Evolutionary conservation across 2,329 filamentous ascomycete genomes (phyloP), one percentile per base, ranked within the genome.

Genomic region (Zymoseptoria tritici): DNA sequence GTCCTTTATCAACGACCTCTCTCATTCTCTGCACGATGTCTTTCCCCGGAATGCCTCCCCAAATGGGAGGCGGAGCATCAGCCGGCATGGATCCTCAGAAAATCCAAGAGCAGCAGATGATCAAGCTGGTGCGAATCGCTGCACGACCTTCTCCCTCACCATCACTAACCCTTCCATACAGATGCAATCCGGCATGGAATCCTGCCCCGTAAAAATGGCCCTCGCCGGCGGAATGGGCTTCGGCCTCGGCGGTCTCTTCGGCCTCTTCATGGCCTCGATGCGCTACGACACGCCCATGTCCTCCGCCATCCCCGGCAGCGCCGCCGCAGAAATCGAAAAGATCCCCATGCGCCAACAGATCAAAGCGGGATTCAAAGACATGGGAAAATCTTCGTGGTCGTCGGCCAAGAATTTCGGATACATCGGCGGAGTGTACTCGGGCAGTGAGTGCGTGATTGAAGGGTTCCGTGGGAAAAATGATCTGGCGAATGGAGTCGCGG

Each of bases 181-280:
- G 89, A 88, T 96, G 79, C 85, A 91, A 81, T 77, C 80, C 22
- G 85, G 85, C 51, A 96, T 97, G 90, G 92, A 97, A 76, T 95
- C 90, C 36, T 99, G 94, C 73, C 85, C 88, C 22, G 87, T 87
- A 60, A 99, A 99, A 76, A 89, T 91, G 19, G 87, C 85, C 67
- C 88, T 99, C 77, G 89, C 92, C 0, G 94, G 93, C 59, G 90
- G 88, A 22, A 95, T 95, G 85, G 94, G 94, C 16, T 97, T 97
- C 70, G 94, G 87, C 46, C 87, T 99, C 66, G 94, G 94, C 64
- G 94, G 91, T 70, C 80, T 95, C 51, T 99, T 99, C 68, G 94
- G 94, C 67, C 83, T 97, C 70, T 99, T 99, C 80, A 99, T 97
- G 93, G 91, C 92, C 61, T 94, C 90, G 24, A 99, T 99, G 94